Evolutionary conservation across 2,329 filamentous ascomycete species (phyloP).

Genomic region (Epichloe sibirici): DNA sequence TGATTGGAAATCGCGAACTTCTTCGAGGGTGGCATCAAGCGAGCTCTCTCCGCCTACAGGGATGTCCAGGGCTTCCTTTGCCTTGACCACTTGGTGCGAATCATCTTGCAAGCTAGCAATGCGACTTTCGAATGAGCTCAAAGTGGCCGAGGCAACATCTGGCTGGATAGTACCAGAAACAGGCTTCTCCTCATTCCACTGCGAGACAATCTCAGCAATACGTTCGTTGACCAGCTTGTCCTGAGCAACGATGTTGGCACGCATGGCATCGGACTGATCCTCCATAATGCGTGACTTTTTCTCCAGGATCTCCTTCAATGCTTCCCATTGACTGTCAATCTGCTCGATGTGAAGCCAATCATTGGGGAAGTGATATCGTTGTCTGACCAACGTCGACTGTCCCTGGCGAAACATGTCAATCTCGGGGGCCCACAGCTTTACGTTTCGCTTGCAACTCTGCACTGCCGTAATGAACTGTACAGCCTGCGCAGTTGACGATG

Average conservation of each 20-base stretch:
- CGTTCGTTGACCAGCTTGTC: constrained; percentile 85
- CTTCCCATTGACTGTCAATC: constrained; percentile 90
- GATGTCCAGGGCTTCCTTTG: constrained; percentile 91
- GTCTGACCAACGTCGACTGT: constrained; percentile 79
- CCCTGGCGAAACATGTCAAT: constrained; percentile 94
- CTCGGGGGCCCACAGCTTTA: constrained; percentile 88
- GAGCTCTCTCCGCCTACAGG: constrained; percentile 67
- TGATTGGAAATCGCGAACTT: constrained; percentile 97
- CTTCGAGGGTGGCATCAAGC: constrained; percentile 78
- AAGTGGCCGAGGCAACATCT: constrained; percentile 71
- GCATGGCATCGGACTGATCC: constrained; percentile 88
- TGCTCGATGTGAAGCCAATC: constrained; percentile 96
- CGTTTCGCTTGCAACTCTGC: constrained; percentile 88
- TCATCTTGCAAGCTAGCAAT: constrained; percentile 80
- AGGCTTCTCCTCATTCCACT: constrained; percentile 96
- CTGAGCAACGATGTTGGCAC: constrained; percentile 88
- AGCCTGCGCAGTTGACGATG: constrained; percentile 89
- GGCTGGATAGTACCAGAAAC: constrained; percentile 90
- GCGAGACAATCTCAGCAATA: constrained; percentile 68
- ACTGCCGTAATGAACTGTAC: constrained; percentile 98
- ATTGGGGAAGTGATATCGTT: constrained; percentile 83
- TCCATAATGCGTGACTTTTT: constrained; percentile 92
- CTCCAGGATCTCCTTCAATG: constrained; percentile 79
- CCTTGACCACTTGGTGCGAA: constrained; percentile 85
- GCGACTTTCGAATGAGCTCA: constrained; percentile 71